Base-by-base conservation (phyloP, 2,329 filamentous ascomycete genomes). In the Epichloe bromicola region DNA sequence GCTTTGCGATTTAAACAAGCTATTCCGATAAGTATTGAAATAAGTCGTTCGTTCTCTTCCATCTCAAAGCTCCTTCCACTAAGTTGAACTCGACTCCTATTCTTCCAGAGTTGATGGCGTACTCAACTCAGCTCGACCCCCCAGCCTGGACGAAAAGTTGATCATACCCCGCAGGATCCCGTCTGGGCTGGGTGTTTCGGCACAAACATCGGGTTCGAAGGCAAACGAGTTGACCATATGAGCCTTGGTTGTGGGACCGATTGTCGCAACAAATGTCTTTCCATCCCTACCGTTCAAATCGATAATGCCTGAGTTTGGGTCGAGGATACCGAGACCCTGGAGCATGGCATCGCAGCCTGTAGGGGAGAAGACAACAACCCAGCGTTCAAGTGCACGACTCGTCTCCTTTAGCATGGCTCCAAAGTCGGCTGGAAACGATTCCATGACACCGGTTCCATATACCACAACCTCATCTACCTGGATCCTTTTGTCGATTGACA, bases 161-260 rank as follows among this genome's bases (percentile, higher is more conserved):
- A 43, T 30, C n/a, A 96, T 91, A 0, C 77, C 88, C 43, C 80
- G 71, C 56, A 78, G 73, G 1, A 97, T 70, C 0, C 90, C 90
- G 60, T 91, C 82, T 0, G 90, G 87, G 63, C 80, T 95, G 1
- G 93, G 93, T 60, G 75, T 83, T 60, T 79, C 79, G 1, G 93
- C 87, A 65, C 85, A 94, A n/a, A 86, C 85, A 62, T 91, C 82
- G 1, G 87, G 81, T 58, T 81, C 74, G 56, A 82, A 85, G 1
- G 70, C 78, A 63, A 88, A 88, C 1, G 73, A 75, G 19, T 73
- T 70, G 15, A 71, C 64, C 43, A 98, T 69, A 67, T 88, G 82
- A 58, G 89, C 82, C 55, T 83, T 76, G 11, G 93, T 98, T 17
- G 93, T 98, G 12, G 93, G 91, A 1, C 93, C 93, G 66, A 98